These are phyloP conservation scores for Solanum dulcamara DNA, from an alignment of 257 asterid genomes.

Conservation along the genomic window DNA sequence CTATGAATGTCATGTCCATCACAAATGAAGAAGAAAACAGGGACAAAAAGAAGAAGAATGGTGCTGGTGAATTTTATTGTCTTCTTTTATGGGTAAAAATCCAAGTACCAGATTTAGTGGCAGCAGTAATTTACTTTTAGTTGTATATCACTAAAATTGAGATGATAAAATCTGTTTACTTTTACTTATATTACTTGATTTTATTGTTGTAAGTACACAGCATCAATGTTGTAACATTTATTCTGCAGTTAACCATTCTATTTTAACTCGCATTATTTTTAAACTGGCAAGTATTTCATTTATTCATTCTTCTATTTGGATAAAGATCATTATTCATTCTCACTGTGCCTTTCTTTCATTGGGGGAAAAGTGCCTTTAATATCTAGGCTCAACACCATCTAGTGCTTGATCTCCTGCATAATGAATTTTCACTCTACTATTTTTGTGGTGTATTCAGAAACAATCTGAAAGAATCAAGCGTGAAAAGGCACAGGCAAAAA, in stretches of 20 bases:
- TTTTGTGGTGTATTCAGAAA: conserved; percentile 34
- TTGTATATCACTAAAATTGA: neutral
- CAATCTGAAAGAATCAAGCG: conserved; percentile 90
- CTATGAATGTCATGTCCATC: neutral
- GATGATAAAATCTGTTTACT: neutral
- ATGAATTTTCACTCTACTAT: neutral
- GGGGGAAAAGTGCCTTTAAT: neutral
- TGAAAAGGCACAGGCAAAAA: conserved; percentile 51
- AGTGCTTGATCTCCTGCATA: neutral
- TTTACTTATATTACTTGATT: neutral
- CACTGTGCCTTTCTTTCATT: neutral
- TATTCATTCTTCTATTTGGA: neutral
- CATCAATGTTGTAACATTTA: neutral
- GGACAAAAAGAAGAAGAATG: neutral
- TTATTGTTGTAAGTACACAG: neutral
- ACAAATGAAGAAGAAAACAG: neutral
- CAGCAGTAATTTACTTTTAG: neutral
- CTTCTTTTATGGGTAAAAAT: neutral
- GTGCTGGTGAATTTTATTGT: neutral
- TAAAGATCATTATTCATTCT: neutral
- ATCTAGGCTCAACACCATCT: neutral
- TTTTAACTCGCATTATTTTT: neutral
- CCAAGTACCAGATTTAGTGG: neutral
- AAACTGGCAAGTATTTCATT: neutral
- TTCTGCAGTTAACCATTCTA: neutral